Evolutionary conservation across 768 basidiomycete genomes (phyloP).

Genomic region (Suillus variegatus): DNA sequence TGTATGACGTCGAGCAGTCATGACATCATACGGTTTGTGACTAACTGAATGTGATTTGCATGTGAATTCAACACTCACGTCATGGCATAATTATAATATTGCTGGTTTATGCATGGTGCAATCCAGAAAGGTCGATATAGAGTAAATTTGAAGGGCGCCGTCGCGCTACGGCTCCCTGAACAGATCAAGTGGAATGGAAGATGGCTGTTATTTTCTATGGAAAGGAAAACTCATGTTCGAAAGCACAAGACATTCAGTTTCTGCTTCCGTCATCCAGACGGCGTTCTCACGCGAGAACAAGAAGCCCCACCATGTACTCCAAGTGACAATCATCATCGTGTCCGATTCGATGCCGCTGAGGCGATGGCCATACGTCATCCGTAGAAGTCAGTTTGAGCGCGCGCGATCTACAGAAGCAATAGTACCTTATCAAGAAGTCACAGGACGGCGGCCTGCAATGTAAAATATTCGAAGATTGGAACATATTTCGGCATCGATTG

Average conservation of each 20-base stretch:
- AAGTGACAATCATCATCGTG: background rate
- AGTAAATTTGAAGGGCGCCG: background rate
- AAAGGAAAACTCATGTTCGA: background rate
- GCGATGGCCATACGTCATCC: background rate
- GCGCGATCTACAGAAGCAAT: background rate
- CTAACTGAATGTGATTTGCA: background rate
- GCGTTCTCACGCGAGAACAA: background rate
- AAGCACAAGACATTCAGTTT: background rate
- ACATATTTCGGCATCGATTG: background rate
- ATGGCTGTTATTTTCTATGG: background rate
- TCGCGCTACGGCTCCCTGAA: background rate
- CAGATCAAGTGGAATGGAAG: background rate
- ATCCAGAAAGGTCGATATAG: too few relatives aligned
- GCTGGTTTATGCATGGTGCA: too few relatives aligned
- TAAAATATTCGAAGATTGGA: background rate
- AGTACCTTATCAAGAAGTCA: background rate
- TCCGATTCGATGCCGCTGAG: background rate
- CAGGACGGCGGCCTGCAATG: background rate
- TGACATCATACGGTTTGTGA: conserved; percentile 29
- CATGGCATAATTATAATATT: too few relatives aligned
- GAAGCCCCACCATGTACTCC: background rate
- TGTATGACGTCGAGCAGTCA: conserved; percentile 21
- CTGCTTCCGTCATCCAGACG: background rate
- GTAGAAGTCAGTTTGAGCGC: background rate
- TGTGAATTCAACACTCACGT: background rate